These are phyloP conservation scores for Rhynchosporium graminicola DNA, from an alignment of 2,329 filamentous ascomycete genomes.

Conservation along the genomic window DNA sequence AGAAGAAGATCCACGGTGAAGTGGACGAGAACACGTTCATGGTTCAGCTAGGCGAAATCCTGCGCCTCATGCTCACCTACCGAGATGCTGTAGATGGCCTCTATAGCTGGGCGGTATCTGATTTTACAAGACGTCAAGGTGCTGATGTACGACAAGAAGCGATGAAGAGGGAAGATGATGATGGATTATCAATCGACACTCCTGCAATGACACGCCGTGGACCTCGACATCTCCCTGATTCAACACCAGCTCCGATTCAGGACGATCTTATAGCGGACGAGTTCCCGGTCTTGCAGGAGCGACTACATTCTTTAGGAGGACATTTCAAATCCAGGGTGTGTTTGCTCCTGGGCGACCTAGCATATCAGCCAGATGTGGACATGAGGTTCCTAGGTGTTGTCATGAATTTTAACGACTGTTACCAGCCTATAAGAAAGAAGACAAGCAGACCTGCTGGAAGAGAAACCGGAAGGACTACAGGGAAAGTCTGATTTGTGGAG, in stretches of 20 bases:
- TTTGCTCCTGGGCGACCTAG: slow-evolving; percentile 82
- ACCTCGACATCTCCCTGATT: slow-evolving; percentile 35
- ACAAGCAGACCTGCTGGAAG: slow-evolving; percentile 23
- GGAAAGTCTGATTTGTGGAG: slow-evolving; percentile 54
- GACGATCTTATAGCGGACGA: slow-evolving; percentile 53
- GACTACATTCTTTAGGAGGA: slow-evolving; percentile 69
- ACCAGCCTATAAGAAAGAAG: slow-evolving; percentile 71
- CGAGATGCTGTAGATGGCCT: slow-evolving; percentile 91
- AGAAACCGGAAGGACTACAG: slow-evolving; percentile 39
- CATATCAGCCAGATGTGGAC: slow-evolving; percentile 91
- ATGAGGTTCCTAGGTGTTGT: slow-evolving; percentile 94
- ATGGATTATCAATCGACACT: slow-evolving; percentile 33
- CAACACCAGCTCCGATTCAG: slow-evolving; percentile 29
- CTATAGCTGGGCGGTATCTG: slow-evolving; percentile 91
- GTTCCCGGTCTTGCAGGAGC: slow-evolving; percentile 72
- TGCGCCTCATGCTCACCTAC: slow-evolving; percentile 92
- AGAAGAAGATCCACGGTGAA: slow-evolving; percentile 47
- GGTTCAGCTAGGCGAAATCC: slow-evolving; percentile 84
- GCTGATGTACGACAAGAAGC: slow-evolving; percentile 71
- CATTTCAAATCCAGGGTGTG: slow-evolving; percentile 80
- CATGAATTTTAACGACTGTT: slow-evolving; percentile 99
- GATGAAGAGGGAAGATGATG: slow-evolving; percentile 39
- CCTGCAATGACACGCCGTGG: slow-evolving; percentile 37
- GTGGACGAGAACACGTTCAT: slow-evolving; percentile 75
- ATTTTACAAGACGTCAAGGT: slow-evolving; percentile 91